Conservation (phyloP, 768 basidiomycete species). For the Chalciporus sphaerocephalus region DNA sequence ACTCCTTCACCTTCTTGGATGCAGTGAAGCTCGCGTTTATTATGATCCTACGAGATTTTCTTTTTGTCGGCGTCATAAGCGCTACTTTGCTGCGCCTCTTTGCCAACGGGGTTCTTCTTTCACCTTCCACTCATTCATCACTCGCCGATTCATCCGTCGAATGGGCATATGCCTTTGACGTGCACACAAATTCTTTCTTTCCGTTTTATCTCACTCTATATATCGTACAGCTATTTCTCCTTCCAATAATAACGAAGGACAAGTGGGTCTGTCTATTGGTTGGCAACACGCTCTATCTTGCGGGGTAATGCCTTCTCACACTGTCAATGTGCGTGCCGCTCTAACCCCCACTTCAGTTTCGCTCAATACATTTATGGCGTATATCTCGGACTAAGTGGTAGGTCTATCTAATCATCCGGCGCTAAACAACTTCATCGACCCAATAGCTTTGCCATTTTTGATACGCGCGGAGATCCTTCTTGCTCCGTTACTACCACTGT, state of each 20-base stretch:
- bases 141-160: constrained; percentile 71
- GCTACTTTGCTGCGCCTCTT: constrained; percentile 76
- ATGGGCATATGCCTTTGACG: constrained; percentile 95
- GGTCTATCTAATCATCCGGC: constrained; percentile 19
- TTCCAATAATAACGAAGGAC: constrained; percentile 74
- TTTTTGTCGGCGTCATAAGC: constrained; percentile 68
- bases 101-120: constrained; percentile 66
- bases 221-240: constrained; percentile 80
- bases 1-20: constrained; percentile 55
- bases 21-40: constrained; percentile 62
- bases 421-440: constrained; percentile 8
- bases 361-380: constrained; percentile 90
- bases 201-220: constrained; percentile 89
- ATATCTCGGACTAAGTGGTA: constrained; percentile 81
- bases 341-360: constrained; percentile 45
- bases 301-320: constrained; percentile 53
- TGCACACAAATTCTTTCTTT: constrained; percentile 96
- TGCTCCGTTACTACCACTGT: constrained; percentile 84
- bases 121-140: constrained; percentile 68
- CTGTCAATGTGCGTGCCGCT: neutral
- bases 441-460: constrained; percentile 85
- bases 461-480: constrained; percentile 85
- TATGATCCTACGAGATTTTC: constrained; percentile 88
- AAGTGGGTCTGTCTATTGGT: constrained; percentile 94
- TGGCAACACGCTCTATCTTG: constrained; percentile 76